Conservation (phyloP, 441 rosid genomes). For the Populus hybrid region DNA sequence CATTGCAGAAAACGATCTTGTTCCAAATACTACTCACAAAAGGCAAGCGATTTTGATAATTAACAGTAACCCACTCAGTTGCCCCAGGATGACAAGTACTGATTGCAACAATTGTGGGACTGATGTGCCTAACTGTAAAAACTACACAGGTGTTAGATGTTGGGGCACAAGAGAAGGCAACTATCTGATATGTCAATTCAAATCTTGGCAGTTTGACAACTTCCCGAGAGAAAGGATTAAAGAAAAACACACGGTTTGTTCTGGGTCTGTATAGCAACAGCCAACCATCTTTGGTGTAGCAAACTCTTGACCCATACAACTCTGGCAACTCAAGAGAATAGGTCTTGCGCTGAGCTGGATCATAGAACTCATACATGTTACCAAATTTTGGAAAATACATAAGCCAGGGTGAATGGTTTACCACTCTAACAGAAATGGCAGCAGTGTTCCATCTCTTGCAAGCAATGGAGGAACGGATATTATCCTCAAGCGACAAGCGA, state of each 20-base stretch:
- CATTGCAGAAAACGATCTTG: slow-evolving; percentile 53
- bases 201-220: slow-evolving; percentile 47
- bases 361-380: slow-evolving; percentile 48
- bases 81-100: slow-evolving; percentile 56
- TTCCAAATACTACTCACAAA: slow-evolving; percentile 67
- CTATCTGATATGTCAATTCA: slow-evolving; percentile 44
- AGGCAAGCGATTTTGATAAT: slow-evolving; percentile 55
- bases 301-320: slow-evolving; percentile 57
- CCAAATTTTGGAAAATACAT: slow-evolving; percentile 59
- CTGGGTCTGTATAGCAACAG: slow-evolving; percentile 51
- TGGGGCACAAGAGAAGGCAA: slow-evolving; percentile 63
- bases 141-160: slow-evolving; percentile 41
- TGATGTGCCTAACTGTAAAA: slow-evolving; percentile 39
- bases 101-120: slow-evolving; percentile 44
- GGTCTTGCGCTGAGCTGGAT: slow-evolving; percentile 52
- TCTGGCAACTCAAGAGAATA: slow-evolving; percentile 55
- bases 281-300: slow-evolving; percentile 72
- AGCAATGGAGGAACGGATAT: slow-evolving; percentile 56
- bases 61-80: slow-evolving; percentile 51
- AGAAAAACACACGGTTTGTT: slow-evolving; percentile 53
- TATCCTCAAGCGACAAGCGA: slow-evolving; percentile 45
- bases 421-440: slow-evolving; percentile 53
- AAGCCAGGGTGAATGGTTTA: slow-evolving; percentile 60
- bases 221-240: slow-evolving; percentile 59
- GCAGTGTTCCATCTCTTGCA: slow-evolving; percentile 59